Evolutionary conservation across 768 basidiomycete species (phyloP).

Genomic region (Heimioporus sp.): DNA sequence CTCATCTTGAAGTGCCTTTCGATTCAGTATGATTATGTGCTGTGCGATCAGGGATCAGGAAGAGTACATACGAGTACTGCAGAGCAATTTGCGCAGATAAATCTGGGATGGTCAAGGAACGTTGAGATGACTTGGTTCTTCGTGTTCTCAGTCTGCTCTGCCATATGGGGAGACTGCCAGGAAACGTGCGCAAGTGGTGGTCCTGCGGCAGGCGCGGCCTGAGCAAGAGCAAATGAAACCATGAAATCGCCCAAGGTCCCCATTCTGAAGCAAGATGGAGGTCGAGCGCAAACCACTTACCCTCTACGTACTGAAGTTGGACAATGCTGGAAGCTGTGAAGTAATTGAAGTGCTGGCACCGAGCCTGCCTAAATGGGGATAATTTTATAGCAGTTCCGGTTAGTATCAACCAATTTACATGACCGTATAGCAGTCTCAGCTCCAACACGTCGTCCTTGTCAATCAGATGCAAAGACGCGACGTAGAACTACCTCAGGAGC

Average conservation of each 20-base stretch:
- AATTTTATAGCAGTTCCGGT: no score
- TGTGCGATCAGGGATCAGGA: background rate
- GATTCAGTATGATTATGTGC: background rate
- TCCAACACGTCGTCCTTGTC: background rate
- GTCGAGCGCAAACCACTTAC: slow-evolving; percentile 7
- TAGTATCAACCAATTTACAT: no score
- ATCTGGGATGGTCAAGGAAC: slow-evolving; percentile 66
- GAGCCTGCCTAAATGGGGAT: slow-evolving; percentile 13
- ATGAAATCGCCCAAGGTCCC: slow-evolving; percentile 21
- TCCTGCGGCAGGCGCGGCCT: background rate
- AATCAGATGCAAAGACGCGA: slow-evolving; percentile 24
- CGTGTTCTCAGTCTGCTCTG: slow-evolving; percentile 39
- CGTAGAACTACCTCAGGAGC: slow-evolving; percentile 62
- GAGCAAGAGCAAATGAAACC: slow-evolving; percentile 13
- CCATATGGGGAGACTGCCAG: slow-evolving; percentile 9
- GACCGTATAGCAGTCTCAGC: no score
- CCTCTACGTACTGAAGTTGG: no score
- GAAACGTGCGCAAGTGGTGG: background rate
- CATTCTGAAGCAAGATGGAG: slow-evolving; percentile 7
- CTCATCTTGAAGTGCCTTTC: slow-evolving; percentile 77
- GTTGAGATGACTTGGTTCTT: slow-evolving; percentile 56
- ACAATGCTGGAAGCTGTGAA: no score
- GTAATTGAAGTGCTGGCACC: background rate
- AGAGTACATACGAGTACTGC: slow-evolving; percentile 58
- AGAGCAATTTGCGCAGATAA: slow-evolving; percentile 66